Conservation (phyloP, 106 monocot species). For the Phalaenopsis equestris region DNA sequence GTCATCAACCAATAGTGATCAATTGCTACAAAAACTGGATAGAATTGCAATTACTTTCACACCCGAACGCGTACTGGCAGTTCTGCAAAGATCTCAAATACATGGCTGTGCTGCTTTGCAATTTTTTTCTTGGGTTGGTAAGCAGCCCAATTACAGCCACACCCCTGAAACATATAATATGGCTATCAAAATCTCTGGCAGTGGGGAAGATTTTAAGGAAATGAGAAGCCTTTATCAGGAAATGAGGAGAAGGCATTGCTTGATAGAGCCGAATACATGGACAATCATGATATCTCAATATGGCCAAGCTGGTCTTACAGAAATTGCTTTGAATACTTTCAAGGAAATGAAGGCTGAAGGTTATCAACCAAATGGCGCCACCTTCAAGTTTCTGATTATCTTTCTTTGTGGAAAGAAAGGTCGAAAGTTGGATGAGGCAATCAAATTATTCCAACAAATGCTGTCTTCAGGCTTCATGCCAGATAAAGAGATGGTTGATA, state of each 20-base stretch:
- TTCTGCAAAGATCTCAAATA: constrained; percentile 34
- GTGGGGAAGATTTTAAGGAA: constrained; percentile 72
- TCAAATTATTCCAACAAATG: constrained; percentile 69
- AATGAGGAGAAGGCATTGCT: constrained; percentile 46
- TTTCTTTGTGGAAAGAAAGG: constrained; percentile 79
- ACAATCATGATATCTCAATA: constrained; percentile 88
- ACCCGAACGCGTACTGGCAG: constrained; percentile 45
- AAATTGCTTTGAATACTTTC: constrained; percentile 64
- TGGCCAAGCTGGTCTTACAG: constrained; percentile 75
- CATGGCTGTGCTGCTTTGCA: constrained; percentile 47
- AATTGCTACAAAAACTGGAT: constrained; percentile 34
- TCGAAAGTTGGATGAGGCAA: constrained; percentile 47
- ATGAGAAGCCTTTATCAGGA: constrained; percentile 69
- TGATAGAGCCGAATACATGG: constrained; percentile 65
- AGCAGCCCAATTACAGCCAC: constrained; percentile 34
- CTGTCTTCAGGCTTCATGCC: constrained; percentile 38
- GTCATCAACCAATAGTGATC: constrained; percentile 31
- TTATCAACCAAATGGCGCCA: constrained; percentile 37
- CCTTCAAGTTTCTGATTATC: constrained; percentile 67
- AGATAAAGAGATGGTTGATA: constrained; percentile 48
- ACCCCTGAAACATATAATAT: constrained; percentile 58
- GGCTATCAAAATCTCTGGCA: constrained; percentile 83
- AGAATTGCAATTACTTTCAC: constrained; percentile 34
- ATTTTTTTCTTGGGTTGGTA: constrained; percentile 73
- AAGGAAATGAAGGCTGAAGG: constrained; percentile 67